These are phyloP conservation scores for Phytophthora tubulina DNA, from an alignment of 352 stramenopile species.

Conservation along the genomic window DNA sequence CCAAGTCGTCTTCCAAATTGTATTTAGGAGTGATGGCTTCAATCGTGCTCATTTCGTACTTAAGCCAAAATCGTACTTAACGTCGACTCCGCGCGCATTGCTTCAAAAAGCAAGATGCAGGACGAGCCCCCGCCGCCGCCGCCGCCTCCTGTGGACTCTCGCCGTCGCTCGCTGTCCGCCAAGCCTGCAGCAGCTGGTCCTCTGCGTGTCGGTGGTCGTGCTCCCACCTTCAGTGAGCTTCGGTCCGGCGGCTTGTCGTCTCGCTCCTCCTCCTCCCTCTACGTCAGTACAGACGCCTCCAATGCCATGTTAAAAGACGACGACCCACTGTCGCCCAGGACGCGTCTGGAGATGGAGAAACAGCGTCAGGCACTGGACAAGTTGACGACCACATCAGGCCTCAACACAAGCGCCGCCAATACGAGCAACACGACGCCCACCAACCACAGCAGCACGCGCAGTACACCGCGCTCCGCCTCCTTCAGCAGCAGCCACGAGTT, in stretches of 20 bases:
- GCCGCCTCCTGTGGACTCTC: conserved; percentile 26
- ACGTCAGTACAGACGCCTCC: conserved; percentile 12
- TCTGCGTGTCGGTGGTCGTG: conserved; percentile 11
- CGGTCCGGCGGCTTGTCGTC: conserved; percentile 26
- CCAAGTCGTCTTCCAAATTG: conserved; percentile 2
- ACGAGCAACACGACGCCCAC: conserved; percentile 47
- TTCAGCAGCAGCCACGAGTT: conserved; percentile 39
- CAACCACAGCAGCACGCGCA: conserved; percentile 35
- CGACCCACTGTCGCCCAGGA: conserved; percentile 63
- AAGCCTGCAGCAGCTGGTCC: conserved; percentile 11
- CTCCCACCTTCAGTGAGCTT: conserved; percentile 41
- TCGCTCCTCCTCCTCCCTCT: conserved; percentile 22
- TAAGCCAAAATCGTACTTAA: conserved; percentile 34
- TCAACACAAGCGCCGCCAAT: conserved; percentile 34
- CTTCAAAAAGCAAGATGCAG: conserved; percentile 39
- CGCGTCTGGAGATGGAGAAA: conserved; percentile 60
- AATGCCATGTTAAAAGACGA: conserved; percentile 21
- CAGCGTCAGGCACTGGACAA: conserved; percentile 44
- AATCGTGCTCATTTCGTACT: conserved; percentile 3
- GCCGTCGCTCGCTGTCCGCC: conserved; percentile 8
- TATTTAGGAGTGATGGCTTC: conserved; percentile 1
- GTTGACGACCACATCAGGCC: not conserved
- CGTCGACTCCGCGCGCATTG: conserved; percentile 7
- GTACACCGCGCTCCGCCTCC: conserved; percentile 37
- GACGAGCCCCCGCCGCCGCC: conserved; percentile 45